Percentiles rank a stretch among this genome's conserved stretches.
These are phyloP conservation scores for Trifolium repens DNA, from an alignment of 306 rosid genomes.

Conservation along the genomic window DNA sequence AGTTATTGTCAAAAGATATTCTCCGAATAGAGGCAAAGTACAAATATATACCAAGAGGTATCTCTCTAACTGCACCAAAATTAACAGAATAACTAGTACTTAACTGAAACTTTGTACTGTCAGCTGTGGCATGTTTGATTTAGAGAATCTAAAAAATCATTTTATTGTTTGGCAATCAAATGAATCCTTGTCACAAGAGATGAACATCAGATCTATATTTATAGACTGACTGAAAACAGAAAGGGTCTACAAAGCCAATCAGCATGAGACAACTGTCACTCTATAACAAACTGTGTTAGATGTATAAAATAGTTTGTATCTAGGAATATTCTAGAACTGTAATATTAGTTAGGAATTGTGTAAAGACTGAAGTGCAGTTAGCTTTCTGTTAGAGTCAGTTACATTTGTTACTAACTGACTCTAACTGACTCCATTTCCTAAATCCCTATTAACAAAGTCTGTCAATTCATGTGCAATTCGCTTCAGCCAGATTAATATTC, in stretches of 20 bases:
- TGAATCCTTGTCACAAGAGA: not conserved
- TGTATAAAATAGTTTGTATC: too few species aligned
- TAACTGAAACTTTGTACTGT: not conserved
- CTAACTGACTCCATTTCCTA: too few species aligned
- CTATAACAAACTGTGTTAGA: not conserved
- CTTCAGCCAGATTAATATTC: too few species aligned
- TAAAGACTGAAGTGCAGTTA: too few species aligned
- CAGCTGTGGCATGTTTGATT: not conserved
- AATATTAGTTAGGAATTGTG: too few species aligned
- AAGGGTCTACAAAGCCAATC: not conserved
- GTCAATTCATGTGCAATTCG: too few species aligned
- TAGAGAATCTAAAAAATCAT: constrained; percentile 1
- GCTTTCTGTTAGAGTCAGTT: too few species aligned
- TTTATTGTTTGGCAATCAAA: not conserved
- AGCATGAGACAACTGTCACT: not conserved
- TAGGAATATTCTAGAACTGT: too few species aligned
- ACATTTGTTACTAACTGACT: too few species aligned
- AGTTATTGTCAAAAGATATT: constrained; percentile 1
- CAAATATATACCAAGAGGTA: not conserved
- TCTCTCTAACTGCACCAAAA: not conserved
- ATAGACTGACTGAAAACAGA: not conserved
- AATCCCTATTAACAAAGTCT: too few species aligned
- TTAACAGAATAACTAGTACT: not conserved
- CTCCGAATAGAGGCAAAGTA: not conserved
- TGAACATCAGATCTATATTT: not conserved